Evolutionary conservation across 257 asterid genomes (phyloP), one percentile per base, ranked within the genome.

Genomic region (Solanum medicagineum): DNA sequence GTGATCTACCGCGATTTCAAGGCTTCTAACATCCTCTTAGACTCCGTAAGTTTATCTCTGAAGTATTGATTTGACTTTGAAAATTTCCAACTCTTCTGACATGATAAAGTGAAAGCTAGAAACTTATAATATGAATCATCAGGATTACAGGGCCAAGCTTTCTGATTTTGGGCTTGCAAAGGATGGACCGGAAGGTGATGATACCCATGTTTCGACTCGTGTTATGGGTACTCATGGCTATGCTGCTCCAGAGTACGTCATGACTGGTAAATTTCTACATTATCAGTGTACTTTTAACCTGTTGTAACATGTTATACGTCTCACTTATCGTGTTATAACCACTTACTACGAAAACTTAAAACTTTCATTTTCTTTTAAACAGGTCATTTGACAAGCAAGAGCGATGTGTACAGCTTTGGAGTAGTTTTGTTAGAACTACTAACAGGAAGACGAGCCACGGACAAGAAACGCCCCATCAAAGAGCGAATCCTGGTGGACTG

Each of bases 191-290:
- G 93, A 92, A 80, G 98, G 97, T 20, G 97, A 95, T 53, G 89
- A 93, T 20, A 91, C 95, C 0, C 96, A 93, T 16, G 97, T 94
- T 7, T 90, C 97, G 0, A 93, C 98, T 2, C 92, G 98, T 12
- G 89, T 95, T 44, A 94, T 94, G 98, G 99, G 99, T 8, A 95
- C 99, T 24, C 94, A 92, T 26, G 99, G 99, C 60, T 95, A 95
- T 2, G 97, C 97, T 6, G 99, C 99, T 62, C 99, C 99, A 1
- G 99, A 95, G 85, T 95, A 95, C 84, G 65, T 95, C 81, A 93
- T 92, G 97, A 92, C 98, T 73, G 98, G 98, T 93, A 84, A 68
- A 29, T 29, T 47, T 22, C 45, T 45, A n/a, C 20, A 13, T 13
- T 12, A 12, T n/a, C 42, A 22, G 8, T n/a, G 13, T 74, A 47